A percentile compares a stretch with the other conserved stretches of the same genome.
These are phyloP conservation scores for Trypanosoma rangeli DNA, from an alignment of 208 protist species.

Conservation along the genomic window DNA sequence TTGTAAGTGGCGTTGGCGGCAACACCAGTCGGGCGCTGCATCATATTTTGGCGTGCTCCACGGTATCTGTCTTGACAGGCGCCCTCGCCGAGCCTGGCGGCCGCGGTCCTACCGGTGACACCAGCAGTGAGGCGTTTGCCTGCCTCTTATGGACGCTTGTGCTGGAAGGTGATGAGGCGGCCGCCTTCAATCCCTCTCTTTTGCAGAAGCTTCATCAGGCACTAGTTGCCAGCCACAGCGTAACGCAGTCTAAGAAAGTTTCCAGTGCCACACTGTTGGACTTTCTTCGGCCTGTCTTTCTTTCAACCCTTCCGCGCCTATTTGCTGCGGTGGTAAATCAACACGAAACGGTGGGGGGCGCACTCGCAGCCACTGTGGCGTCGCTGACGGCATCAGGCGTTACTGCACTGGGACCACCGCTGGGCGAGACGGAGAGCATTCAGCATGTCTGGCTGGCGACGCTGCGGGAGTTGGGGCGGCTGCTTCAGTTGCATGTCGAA, in stretches of 20 bases:
- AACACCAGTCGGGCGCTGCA: conserved; percentile 16
- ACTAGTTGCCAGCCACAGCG: neutral
- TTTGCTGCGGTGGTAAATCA: conserved; percentile 5
- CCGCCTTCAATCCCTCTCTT: conserved; percentile 24
- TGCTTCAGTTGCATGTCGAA: conserved; percentile 9
- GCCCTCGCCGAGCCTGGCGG: neutral
- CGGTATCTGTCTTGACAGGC: conserved; percentile 7
- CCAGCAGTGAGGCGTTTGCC: conserved; percentile 2
- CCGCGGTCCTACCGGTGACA: neutral
- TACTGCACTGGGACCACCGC: neutral
- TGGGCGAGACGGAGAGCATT: conserved; percentile 22
- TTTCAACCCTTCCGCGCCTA: conserved; percentile 15
- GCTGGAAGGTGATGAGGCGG: conserved; percentile 24
- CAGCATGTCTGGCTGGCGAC: neutral
- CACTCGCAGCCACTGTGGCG: neutral
- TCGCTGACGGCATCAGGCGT: neutral
- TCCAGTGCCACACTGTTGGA: conserved; percentile 16
- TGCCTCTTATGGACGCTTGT: conserved; percentile 16
- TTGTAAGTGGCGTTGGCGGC: neutral
- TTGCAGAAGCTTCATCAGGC: conserved; percentile 16
- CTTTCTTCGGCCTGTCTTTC: conserved; percentile 27
- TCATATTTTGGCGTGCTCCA: conserved; percentile 17
- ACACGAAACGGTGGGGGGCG: conserved; percentile 6
- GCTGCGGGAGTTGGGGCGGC: conserved; percentile 13
- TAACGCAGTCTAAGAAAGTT: neutral